Conservation (phyloP, 2,329 filamentous ascomycete genomes). For the Epichloe uncinata region DNA sequence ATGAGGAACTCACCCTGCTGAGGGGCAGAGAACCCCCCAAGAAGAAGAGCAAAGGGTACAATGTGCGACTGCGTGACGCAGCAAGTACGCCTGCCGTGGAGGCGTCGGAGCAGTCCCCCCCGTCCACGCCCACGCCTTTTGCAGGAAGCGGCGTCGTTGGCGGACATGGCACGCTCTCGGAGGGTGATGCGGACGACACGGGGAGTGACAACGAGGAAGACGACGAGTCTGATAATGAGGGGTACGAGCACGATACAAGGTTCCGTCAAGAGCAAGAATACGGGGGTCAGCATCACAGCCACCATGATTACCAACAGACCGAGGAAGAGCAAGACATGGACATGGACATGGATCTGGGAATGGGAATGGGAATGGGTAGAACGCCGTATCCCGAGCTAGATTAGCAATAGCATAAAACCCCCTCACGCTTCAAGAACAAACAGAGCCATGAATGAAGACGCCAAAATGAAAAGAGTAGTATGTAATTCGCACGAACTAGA, state of each 20-base stretch:
- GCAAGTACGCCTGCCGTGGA: constrained; percentile 9
- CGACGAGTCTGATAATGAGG: constrained; percentile 15
- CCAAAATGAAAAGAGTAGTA: too few relatives aligned
- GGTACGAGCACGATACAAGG: constrained; percentile 15
- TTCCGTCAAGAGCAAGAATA: constrained; percentile 1
- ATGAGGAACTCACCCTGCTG: constrained; percentile 22
- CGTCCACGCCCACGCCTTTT: constrained; percentile 1
- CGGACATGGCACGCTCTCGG: constrained; percentile 1
- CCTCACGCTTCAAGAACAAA: not conserved
- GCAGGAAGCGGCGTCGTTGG: constrained; percentile 5
- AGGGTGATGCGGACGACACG: constrained; percentile 12
- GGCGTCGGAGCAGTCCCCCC: constrained; percentile 7
- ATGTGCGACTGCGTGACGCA: constrained; percentile 17
- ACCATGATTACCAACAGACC: constrained; percentile 5
- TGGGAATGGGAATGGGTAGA: constrained; percentile 3
- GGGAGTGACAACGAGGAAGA: constrained; percentile 11
- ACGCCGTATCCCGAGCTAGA: constrained; percentile 9
- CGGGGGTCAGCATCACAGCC: not conserved
- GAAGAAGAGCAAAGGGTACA: constrained; percentile 24
- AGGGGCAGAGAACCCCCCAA: constrained; percentile 23
- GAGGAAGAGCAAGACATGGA: constrained; percentile 5
- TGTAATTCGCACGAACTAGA: too few relatives aligned
- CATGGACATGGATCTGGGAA: not conserved
- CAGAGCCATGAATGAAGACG: too few relatives aligned
- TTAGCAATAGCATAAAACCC: not conserved